Evolutionary conservation across 495 filamentous ascomycete genomes (phyloP), one percentile per base, ranked within the genome.

Genomic region (Penicillium riverlandense): DNA sequence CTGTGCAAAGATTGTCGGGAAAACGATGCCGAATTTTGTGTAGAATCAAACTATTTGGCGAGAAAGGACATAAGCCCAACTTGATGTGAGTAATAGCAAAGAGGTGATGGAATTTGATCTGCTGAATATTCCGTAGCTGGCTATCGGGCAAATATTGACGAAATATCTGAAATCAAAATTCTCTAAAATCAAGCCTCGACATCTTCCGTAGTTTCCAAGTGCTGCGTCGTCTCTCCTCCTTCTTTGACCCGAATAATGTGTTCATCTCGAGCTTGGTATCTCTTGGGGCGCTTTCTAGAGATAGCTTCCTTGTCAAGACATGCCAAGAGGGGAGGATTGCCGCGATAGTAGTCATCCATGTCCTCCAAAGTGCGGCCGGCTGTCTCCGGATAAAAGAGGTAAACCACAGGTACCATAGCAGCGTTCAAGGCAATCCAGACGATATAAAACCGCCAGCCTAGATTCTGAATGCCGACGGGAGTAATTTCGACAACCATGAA

Each of bases 401-500:
- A 82, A 12, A 77, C 67, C 15, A 77, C 56, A 42, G 52, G 52
- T 6, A 54, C 13, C 11, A 50, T 39, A 8, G 8, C 44, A 2
- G 50, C 48, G 32, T 65, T 65, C 8, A 65, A 35, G 0, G 45
- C 50, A 11, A 40, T 40, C 49, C 57, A 65, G 15, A 63, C 49
- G n/a, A 63, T 47, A 28, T 61, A 65, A 11, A 57, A 49, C 7
- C 37, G 38, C 46, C 47, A 63, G 0, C 48, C 40, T 4, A 65
- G 40, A 15, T 50, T 58, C 3, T 53, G 29, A 13, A 55, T 45
- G 0, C 52, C 77, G 16, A 70, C 64, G 0, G 76, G 78, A 0
- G 79, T 84, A 33, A 80, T 75, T 55, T 80, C 70, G 11, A 82
- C 80, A 15, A 83, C 65, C 63, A 77, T 74, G 48, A 77, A 83